Evolutionary conservation across 495 filamentous ascomycete species (phyloP).

Genomic region (Penicillium goetzii): DNA sequence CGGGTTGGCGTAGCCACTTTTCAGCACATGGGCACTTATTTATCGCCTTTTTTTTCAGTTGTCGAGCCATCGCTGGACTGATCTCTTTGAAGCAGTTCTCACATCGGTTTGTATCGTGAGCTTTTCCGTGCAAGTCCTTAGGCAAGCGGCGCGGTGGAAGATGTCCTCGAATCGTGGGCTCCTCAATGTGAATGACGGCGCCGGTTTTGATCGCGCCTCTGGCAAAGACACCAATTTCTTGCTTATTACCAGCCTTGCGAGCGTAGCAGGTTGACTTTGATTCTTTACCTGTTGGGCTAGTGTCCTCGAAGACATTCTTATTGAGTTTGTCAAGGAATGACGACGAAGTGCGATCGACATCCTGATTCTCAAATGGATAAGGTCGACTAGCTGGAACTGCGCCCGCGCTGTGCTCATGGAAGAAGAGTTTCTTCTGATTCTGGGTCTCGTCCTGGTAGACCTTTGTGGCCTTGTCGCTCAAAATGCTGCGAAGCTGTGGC

Average conservation of each 20-base stretch:
- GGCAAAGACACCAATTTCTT: slow-evolving; percentile 31
- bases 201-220: slow-evolving; percentile 23
- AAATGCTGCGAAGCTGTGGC: slow-evolving; percentile 12
- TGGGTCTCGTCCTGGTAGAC: slow-evolving; percentile 9
- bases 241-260: neutral
- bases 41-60: neutral
- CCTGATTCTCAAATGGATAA: slow-evolving; percentile 35
- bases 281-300: neutral
- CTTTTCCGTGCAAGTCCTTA: slow-evolving; percentile 1
- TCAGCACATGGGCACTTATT: slow-evolving; percentile 12
- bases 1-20: slow-evolving; percentile 9
- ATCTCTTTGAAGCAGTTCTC: slow-evolving; percentile 30
- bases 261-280: neutral
- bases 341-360: slow-evolving; percentile 21
- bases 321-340: slow-evolving; percentile 21
- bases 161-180: slow-evolving; percentile 36
- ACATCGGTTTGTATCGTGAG: slow-evolving; percentile 20
- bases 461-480: slow-evolving; percentile 1
- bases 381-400: slow-evolving; percentile 12
- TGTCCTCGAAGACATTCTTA: slow-evolving; percentile 17
- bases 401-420: slow-evolving; percentile 28
- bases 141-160: slow-evolving; percentile 20
- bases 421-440: slow-evolving; percentile 20
- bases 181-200: slow-evolving; percentile 31
- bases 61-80: neutral